These are phyloP conservation scores for Phytopythium mirpurense DNA, from an alignment of 352 stramenopile genomes.

Conservation along the genomic window DNA sequence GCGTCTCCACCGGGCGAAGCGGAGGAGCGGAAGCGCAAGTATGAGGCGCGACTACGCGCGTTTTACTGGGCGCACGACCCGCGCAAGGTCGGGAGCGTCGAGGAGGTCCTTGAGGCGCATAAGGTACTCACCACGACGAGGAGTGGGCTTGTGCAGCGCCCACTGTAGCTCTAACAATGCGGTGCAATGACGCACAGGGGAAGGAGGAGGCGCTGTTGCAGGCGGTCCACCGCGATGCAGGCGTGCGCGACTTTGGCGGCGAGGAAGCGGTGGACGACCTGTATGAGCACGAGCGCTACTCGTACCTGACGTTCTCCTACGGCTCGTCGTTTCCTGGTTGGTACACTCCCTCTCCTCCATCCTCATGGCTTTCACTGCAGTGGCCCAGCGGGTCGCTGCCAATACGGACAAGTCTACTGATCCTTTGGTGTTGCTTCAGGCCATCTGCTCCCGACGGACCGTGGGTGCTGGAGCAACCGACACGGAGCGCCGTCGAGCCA, in stretches of 20 bases:
- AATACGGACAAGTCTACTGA: too few species aligned
- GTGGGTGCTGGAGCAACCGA: slow-evolving; percentile 50
- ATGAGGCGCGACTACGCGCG: slow-evolving; percentile 36
- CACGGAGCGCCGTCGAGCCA: slow-evolving; percentile 59
- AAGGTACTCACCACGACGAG: slow-evolving; percentile 13
- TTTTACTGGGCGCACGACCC: slow-evolving; percentile 77
- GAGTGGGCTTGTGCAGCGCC: background rate
- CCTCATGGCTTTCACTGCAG: too few species aligned
- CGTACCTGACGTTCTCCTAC: slow-evolving; percentile 72
- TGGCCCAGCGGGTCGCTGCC: too few species aligned
- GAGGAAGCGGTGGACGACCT: slow-evolving; percentile 66
- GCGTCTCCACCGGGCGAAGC: slow-evolving; percentile 1
- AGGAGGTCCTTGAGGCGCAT: slow-evolving; percentile 44
- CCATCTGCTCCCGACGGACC: slow-evolving; percentile 63
- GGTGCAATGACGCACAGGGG: slow-evolving; percentile 15
- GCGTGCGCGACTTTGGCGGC: slow-evolving; percentile 62
- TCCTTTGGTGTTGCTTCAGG: slow-evolving; percentile 16
- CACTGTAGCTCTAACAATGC: background rate
- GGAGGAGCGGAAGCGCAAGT: slow-evolving; percentile 13
- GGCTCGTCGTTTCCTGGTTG: slow-evolving; percentile 60
- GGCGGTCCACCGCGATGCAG: slow-evolving; percentile 53
- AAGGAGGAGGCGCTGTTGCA: slow-evolving; percentile 58
- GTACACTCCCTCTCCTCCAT: too few species aligned
- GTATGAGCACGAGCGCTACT: slow-evolving; percentile 82
- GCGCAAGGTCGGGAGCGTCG: slow-evolving; percentile 56